Conservation (phyloP, 192 early-diverging fungal species). For the Entrophospora sp. region DNA sequence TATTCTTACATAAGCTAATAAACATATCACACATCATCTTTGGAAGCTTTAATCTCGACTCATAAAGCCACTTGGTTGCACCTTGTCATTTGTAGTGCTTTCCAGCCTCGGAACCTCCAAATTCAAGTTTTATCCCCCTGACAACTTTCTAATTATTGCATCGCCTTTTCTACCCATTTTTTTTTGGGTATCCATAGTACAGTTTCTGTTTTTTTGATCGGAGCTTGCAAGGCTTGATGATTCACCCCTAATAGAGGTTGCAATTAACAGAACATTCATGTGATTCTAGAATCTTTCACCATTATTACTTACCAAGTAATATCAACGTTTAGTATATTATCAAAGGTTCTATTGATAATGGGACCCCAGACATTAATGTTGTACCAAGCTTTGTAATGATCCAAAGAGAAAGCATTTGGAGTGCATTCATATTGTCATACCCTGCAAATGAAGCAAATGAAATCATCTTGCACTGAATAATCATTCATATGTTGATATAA, state of each 20-base stretch:
- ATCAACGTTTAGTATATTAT: slow-evolving; percentile 1
- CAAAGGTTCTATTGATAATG: neutral
- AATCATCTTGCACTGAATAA: neutral
- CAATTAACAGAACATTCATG: slow-evolving; percentile 56
- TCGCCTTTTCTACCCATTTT: slow-evolving; percentile 4
- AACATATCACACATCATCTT: slow-evolving; percentile 15
- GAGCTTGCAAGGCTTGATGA: slow-evolving; percentile 3
- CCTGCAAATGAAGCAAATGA: neutral
- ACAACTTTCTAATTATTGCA: slow-evolving; percentile 12
- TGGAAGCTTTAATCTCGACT: neutral
- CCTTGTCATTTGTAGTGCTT: neutral
- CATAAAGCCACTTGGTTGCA: neutral
- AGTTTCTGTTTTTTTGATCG: neutral
- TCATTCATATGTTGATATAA: neutral
- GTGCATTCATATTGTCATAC: neutral
- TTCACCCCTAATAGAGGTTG: slow-evolving; percentile 9
- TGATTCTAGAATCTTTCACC: slow-evolving; percentile 75
- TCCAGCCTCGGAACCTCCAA: neutral
- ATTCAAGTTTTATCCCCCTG: neutral
- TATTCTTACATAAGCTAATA: neutral
- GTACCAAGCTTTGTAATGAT: neutral
- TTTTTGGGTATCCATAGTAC: slow-evolving; percentile 5
- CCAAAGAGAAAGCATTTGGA: slow-evolving; percentile 4
- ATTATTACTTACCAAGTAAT: slow-evolving; percentile 59
- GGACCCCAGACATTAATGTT: slow-evolving; percentile 10